Evolutionary conservation across 768 basidiomycete genomes (phyloP).

Genomic region (Dentipellis sp.): DNA sequence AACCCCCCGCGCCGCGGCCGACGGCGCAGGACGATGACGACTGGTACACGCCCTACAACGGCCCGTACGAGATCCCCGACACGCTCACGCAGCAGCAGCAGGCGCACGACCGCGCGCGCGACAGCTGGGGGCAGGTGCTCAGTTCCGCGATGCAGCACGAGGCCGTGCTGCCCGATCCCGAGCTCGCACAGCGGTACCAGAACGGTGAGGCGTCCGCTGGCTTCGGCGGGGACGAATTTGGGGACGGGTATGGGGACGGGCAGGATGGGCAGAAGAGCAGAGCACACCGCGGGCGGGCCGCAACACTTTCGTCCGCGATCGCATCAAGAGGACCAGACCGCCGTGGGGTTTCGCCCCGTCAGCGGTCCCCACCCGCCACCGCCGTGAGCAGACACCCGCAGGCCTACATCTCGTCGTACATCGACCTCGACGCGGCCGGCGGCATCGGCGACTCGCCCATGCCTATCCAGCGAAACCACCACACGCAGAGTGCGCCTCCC

Average conservation of each 20-base stretch:
- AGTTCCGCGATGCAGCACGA: slow-evolving; percentile 18
- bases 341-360: background rate
- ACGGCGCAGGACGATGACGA: slow-evolving; percentile 29
- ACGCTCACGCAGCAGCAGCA: background rate
- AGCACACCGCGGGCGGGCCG: slow-evolving; percentile 2
- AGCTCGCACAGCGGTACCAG: background rate
- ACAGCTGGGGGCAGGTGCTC: slow-evolving; percentile 24
- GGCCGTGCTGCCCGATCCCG: background rate
- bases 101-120: slow-evolving; percentile 15
- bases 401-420: slow-evolving; percentile 16
- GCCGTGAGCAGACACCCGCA: slow-evolving; percentile 7
- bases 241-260: background rate
- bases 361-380: slow-evolving; percentile 24
- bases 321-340: too few relatives aligned
- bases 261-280: slow-evolving; percentile 13
- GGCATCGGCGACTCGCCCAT: slow-evolving; percentile 62
- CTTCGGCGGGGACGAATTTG: background rate
- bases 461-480: slow-evolving; percentile 19
- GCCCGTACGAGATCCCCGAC: slow-evolving; percentile 38
- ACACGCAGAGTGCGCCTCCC: slow-evolving; percentile 5
- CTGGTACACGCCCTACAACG: slow-evolving; percentile 60
- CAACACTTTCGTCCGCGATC: background rate
- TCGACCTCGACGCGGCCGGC: slow-evolving; percentile 38
- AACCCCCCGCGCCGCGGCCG: slow-evolving; percentile 15
- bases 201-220: background rate